Conservation (phyloP, 2,329 filamentous ascomycete genomes). For the Elsinoe arachidis region DNA sequence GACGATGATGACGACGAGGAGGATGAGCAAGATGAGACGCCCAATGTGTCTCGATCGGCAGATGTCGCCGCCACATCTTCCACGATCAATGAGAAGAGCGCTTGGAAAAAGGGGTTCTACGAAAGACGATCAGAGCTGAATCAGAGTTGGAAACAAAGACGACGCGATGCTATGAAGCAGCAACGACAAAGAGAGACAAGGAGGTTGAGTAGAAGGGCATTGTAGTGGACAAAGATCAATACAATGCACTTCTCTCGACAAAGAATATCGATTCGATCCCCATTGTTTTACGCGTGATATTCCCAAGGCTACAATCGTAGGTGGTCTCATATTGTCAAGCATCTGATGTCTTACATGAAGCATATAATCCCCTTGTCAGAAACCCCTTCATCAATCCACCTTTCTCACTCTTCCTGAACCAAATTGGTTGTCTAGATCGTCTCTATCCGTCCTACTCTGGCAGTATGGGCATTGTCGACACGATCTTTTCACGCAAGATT, state of each 20-base stretch:
- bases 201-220: constrained; percentile 33
- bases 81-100: constrained; percentile 41
- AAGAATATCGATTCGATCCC: neutral
- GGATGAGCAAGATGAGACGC: constrained; percentile 19
- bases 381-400: neutral
- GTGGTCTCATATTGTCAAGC: neutral
- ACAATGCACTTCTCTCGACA: neutral
- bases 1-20: constrained; percentile 42
- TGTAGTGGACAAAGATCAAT: neutral
- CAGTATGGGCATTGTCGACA: neutral
- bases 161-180: constrained; percentile 52
- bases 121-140: constrained; percentile 42
- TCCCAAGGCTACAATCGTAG: neutral
- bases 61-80: constrained; percentile 3
- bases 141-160: constrained; percentile 45
- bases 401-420: neutral
- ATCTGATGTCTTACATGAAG: neutral
- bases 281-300: too few relatives aligned
- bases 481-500: neutral
- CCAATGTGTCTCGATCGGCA: constrained; percentile 19
- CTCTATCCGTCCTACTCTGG: neutral
- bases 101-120: constrained; percentile 54
- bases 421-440: neutral
- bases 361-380: neutral
- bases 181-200: constrained; percentile 53